phyloP scores from a whole-genome alignment of 305 asterid genomes.

The Fraxinus albicans region DNA sequence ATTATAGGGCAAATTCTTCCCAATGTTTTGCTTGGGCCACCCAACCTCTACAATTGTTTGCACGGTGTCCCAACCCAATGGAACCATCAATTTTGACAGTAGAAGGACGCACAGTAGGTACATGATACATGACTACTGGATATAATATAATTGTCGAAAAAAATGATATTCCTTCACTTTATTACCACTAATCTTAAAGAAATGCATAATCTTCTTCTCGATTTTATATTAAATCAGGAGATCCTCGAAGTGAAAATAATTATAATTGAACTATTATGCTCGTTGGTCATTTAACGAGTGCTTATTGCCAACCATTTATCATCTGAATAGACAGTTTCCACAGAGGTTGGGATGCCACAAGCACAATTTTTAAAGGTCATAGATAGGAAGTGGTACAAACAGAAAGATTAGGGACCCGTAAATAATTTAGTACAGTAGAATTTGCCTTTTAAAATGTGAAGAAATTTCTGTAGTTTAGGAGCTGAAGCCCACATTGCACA shows the following conservation, averaged over 20 bases:
- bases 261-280: too few species aligned
- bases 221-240: too few species aligned
- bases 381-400: background rate
- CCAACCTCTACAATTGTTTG: background rate
- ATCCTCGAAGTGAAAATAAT: too few species aligned
- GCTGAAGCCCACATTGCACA: slow-evolving; percentile 9
- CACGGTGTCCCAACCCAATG: background rate
- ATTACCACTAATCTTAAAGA: background rate
- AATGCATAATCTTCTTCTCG: background rate
- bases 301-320: background rate
- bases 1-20: background rate
- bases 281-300: background rate
- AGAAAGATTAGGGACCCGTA: background rate
- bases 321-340: background rate
- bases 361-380: background rate
- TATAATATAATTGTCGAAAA: background rate
- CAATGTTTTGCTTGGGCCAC: background rate
- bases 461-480: background rate
- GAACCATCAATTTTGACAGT: background rate
- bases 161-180: too few species aligned
- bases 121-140: background rate
- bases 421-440: too few species aligned
- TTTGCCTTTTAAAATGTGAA: too few species aligned
- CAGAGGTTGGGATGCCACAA: background rate
- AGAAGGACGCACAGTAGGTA: background rate